Base-by-base conservation (phyloP, 768 basidiomycete genomes). In the Exidia glandulosa region DNA sequence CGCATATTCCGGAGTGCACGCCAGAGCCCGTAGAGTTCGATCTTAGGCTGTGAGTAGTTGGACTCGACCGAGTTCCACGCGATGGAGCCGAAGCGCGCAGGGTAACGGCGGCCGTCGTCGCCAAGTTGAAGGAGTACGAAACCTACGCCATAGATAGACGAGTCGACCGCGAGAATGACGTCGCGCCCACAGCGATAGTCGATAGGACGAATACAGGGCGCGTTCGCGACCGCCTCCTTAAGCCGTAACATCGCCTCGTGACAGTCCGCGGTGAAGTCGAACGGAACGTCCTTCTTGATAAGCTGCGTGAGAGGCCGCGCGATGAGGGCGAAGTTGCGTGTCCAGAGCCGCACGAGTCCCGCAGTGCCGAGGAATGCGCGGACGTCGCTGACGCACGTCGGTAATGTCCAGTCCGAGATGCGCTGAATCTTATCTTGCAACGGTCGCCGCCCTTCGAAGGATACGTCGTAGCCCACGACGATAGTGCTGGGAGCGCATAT, bases 21-120 rank as follows among this genome's bases (percentile, higher is more conserved):
- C 45, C 56, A 69, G 0, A 70, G 58, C 2, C 70, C 66, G 54
- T 70, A 71, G 0, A 70, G 58, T 48, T 70, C 64, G 3, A 71
- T 41, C 32, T 71, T 71, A 5, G 68, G 59, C 37, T 69, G 70
- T 0, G 64, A 67, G 47, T 67, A 68, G 0, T 50, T 14, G 2
- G 41, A 29, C 37, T 71, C 68, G 3, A 61, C 61, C 0, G 62
- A 68, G 37, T 75, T 75, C 29, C 77, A 65, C 0, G 71, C 63
- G 1, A 79, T 74, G 0, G 74, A 79, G 0, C 75, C 68, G 50
- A 78, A 80, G 0, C 67, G 62, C 0, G 69, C 65, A 32, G 69
- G 75, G 19, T 66, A 66, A 0, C 65, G 60, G 12, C 61, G 60
- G 0, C 64, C 58, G 1, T 66, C 59, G 0, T 56, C 23, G 27